Base-by-base conservation (phyloP, 1,284 basidiomycete genomes). In the Sporisorium exsertum region DNA sequence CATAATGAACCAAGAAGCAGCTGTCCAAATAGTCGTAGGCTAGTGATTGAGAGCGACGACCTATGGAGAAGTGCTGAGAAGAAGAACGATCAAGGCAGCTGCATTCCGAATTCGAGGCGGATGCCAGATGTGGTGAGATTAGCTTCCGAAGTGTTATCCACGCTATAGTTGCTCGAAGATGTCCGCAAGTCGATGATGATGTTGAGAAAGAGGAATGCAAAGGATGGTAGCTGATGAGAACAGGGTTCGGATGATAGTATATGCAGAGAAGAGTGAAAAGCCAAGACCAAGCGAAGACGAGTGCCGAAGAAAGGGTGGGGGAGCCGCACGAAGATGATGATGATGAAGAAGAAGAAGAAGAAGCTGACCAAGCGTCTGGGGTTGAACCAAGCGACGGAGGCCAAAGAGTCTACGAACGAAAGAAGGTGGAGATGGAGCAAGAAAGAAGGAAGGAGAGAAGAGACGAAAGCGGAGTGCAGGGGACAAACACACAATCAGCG, bases 351-450 rank as follows among this genome's bases (percentile, higher is more conserved):
- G 4, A 16, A 18, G 4, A 26, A 33, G 33, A 26, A 8, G 16
- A 40, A 50, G 49, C 49, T 50, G 26, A 35, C 40, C n/a, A 5
- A 18, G 26, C 64, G 64, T 66, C 55, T 60, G 64, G 58, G 64
- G 64, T 66, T 60, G 58, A 60, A 60, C 52, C 59, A 57, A 65
- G 29, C 37, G 49, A 51, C 24, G 29, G 32, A 40, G 49, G 58
- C 47, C 12, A 47, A 7, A 16, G 8, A 29, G 7, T 56, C 50
- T 16, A 26, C 50, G 32, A 20, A 43, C 43, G 22, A 27, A 50
- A 45, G 43, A 37, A 61, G 33, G 32, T n/a, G 13, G 49, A 50
- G 52, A 50, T 40, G 40, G 51, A 47, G 45, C 37, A 45, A 10
- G 20, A 27, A 33, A n/a, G 18, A 50, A 20, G 27, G 29, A n/a